phyloP scores from a whole-genome alignment of 2,329 filamentous ascomycete genomes.

The Zasmidium angulare region DNA sequence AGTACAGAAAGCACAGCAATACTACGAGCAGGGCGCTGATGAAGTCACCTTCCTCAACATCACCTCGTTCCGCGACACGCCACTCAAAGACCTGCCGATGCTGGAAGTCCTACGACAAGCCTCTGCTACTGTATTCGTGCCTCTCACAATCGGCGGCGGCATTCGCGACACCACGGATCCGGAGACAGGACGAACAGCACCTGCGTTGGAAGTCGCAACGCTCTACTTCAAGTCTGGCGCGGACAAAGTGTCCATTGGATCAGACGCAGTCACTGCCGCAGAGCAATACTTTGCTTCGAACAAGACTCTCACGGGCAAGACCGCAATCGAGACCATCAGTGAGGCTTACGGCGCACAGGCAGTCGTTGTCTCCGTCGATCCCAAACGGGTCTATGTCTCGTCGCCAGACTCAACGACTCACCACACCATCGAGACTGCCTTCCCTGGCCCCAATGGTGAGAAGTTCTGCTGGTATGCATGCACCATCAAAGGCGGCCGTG shows the following conservation, averaged over 20 bases:
- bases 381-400: constrained; percentile 81
- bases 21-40: constrained; percentile 95
- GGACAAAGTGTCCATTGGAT: constrained; percentile 96
- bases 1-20: constrained; percentile 87
- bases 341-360: constrained; percentile 93
- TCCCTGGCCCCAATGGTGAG: constrained; percentile 73
- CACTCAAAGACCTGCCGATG: constrained; percentile 90
- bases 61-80: constrained; percentile 94
- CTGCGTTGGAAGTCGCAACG: constrained; percentile 86
- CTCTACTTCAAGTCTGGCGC: constrained; percentile 98
- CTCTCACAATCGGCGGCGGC: constrained; percentile 90
- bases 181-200: constrained; percentile 75
- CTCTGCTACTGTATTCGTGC: constrained; percentile 91
- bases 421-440: constrained; percentile 71
- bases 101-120: constrained; percentile 85
- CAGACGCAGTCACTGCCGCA: constrained; percentile 87
- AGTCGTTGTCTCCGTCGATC: constrained; percentile 93
- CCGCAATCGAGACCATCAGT: constrained; percentile 94
- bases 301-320: constrained; percentile 70
- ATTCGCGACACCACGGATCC: constrained; percentile 91
- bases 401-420: constrained; percentile 68
- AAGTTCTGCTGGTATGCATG: constrained; percentile 94
- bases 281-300: constrained; percentile 81
- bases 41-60: constrained; percentile 99
- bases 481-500: constrained; percentile 91